These are phyloP conservation scores for Cytospora chrysosperma DNA, from an alignment of 2,329 filamentous ascomycete genomes.

Conservation along the genomic window DNA sequence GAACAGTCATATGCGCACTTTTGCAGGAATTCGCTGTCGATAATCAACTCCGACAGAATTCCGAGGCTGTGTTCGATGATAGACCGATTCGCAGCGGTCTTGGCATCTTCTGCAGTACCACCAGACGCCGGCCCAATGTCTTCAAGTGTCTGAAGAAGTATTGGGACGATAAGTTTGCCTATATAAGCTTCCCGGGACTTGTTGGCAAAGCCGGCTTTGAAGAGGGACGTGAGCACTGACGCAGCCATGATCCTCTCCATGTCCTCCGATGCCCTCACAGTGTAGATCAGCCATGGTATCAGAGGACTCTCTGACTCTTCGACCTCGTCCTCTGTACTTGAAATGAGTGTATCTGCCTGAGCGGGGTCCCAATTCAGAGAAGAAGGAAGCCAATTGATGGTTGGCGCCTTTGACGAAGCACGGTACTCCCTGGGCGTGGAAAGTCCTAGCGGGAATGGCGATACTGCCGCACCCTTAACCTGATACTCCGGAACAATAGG, in stretches of 20 bases:
- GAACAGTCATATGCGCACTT: slow-evolving; percentile 72
- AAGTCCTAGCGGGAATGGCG: slow-evolving; percentile 55
- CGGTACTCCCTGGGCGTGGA: slow-evolving; percentile 41
- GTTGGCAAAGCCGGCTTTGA: slow-evolving; percentile 64
- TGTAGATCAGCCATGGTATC: slow-evolving; percentile 69
- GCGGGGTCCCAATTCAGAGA: slow-evolving; percentile 34
- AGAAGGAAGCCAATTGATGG: slow-evolving; percentile 15
- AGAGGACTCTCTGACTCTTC: slow-evolving; percentile 69
- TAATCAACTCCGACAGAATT: slow-evolving; percentile 74
- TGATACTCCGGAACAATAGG: slow-evolving; percentile 51
- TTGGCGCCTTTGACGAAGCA: slow-evolving; percentile 19
- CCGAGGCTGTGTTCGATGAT: slow-evolving; percentile 71
- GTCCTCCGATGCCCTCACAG: slow-evolving; percentile 57
- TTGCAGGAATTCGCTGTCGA: slow-evolving; percentile 76
- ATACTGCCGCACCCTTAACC: slow-evolving; percentile 32
- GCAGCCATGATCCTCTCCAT: slow-evolving; percentile 66
- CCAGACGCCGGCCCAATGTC: slow-evolving; percentile 41
- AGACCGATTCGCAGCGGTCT: slow-evolving; percentile 43
- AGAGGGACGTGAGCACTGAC: slow-evolving; percentile 66
- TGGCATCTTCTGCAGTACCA: slow-evolving; percentile 38
- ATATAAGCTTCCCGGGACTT: slow-evolving; percentile 64
- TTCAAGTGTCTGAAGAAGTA: slow-evolving; percentile 66
- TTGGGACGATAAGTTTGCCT: slow-evolving; percentile 66
- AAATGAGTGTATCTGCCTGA: slow-evolving; percentile 30
- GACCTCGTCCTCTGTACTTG: slow-evolving; percentile 36